Base-by-base conservation (phyloP, 2,329 filamentous ascomycete genomes). In the Hymenotorrendiella dingleyae region DNA sequence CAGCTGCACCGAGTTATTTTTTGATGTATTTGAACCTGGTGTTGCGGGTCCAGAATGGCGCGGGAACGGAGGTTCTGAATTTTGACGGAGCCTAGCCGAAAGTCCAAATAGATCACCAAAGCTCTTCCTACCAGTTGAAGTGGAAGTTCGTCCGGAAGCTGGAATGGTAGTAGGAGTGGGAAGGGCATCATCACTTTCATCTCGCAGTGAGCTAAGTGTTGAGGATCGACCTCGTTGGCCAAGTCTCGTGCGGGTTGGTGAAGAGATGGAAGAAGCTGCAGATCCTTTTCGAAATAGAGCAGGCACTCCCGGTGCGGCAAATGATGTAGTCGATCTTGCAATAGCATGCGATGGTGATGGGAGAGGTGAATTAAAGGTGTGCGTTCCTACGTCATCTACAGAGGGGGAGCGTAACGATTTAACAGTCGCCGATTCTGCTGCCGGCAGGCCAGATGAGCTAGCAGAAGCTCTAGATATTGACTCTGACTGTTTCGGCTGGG, bases 121-220 rank as follows among this genome's bases (percentile, higher is more conserved):
- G 64, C 91, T 97, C 64, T 90, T 93, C 42, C 93, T 78, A 4
- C 90, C 89, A n/a, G 84, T 91, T 0, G 88, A 95, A 1, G 84
- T 87, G 1, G 90, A 95, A 5, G 80, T 90, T 39, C 89, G 75
- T 2, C 54, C 53, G 4, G 61, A 60, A 17, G 39, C 21, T 24
- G 56, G 59, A n/a, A 80, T 65, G 19, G 77, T 76, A 4, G 81
- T 80, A 3, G 83, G 80, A 6, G 78, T 71, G 4, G 84, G 73
- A 41, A 82, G 78, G 24, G 84, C 78, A 48, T 88, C 86, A 41
- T 81, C 80, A 1, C 83, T 86, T 41, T 78, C 74, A 50, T 84
- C 80, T 14, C 82, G 80, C 32, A 91, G 65, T 1, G 91, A 97
- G 56, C 86, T 90, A 68, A 94, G 76, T 0, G 93, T 97, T 4